Evolutionary conservation across 1,284 basidiomycete genomes (phyloP).

Genomic region (Anthracocystis setariae): DNA sequence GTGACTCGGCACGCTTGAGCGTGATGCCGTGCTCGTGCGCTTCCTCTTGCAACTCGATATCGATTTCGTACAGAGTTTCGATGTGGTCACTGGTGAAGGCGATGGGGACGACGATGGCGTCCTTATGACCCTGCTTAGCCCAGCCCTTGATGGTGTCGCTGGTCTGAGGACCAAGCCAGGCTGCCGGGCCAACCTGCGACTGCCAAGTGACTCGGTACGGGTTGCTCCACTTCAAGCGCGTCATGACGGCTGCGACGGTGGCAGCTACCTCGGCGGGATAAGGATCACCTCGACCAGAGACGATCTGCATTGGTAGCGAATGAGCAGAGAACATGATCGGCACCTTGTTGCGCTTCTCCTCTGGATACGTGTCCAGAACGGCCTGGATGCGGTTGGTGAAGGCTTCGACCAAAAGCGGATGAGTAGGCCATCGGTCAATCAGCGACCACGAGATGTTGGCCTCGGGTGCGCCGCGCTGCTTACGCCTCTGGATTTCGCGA

Average conservation of each 20-base stretch:
- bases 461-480: constrained; percentile 67
- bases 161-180: constrained; percentile 99
- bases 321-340: constrained; percentile 97
- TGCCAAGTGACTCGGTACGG: constrained; percentile 94
- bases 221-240: constrained; percentile 62
- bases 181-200: constrained; percentile 93
- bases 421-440: constrained; percentile 96
- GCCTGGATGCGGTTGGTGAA: constrained; percentile 87
- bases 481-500: constrained; percentile 70
- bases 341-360: constrained; percentile 75
- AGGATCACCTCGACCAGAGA: constrained; percentile 83
- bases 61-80: constrained; percentile 96
- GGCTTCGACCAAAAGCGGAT: constrained; percentile 91
- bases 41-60: constrained; percentile 91
- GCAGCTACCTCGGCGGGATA: constrained; percentile 96
- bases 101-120: constrained; percentile 89
- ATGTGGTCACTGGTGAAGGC: constrained; percentile 99
- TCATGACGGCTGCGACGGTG: constrained; percentile 72
- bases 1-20: constrained; percentile 88
- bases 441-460: constrained; percentile 89
- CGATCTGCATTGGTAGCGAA: constrained; percentile 82
- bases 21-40: constrained; percentile 83
- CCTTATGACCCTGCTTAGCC: constrained; percentile 85
- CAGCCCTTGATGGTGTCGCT: constrained; percentile 90
- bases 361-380: constrained; percentile 82